Percentiles rank a stretch among this genome's conserved stretches.
Evolutionary conservation across 2,329 filamentous ascomycete genomes (phyloP).

Genomic region (Monilinia fructicola): DNA sequence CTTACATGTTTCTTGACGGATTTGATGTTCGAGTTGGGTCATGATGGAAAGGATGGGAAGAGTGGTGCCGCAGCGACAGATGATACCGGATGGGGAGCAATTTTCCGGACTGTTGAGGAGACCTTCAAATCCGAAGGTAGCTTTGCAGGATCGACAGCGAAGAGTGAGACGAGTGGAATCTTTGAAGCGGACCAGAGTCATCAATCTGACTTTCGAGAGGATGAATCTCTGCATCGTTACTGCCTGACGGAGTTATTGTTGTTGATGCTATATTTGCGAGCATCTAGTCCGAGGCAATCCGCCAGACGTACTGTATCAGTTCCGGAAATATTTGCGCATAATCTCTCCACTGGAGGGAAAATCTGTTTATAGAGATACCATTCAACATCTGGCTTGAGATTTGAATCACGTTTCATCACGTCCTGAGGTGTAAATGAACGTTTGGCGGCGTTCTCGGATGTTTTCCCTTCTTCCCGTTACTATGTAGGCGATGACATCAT

Average conservation of each 20-base stretch:
- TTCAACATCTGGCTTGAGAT: constrained; percentile 84
- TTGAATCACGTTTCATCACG: constrained; percentile 72
- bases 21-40: constrained; percentile 82
- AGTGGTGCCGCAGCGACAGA: constrained; percentile 68
- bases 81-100: constrained; percentile 71
- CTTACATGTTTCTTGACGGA: constrained; percentile 71
- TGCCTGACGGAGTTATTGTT: constrained; percentile 52
- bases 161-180: constrained; percentile 75
- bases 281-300: constrained; percentile 89
- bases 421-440: constrained; percentile 87
- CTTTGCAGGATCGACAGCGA: constrained; percentile 78
- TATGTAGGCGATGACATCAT: constrained; percentile 95
- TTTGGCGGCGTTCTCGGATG: constrained; percentile 73
- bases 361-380: constrained; percentile 99
- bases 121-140: constrained; percentile 72
- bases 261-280: constrained; percentile 78
- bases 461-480: constrained; percentile 71
- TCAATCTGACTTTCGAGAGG: constrained; percentile 93
- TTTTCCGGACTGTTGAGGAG: constrained; percentile 57
- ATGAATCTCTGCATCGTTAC: constrained; percentile 71
- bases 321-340: constrained; percentile 92
- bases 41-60: constrained; percentile 72
- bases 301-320: constrained; percentile 89
- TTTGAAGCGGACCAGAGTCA: constrained; percentile 83
- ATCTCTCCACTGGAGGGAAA: constrained; percentile 93